Evolutionary conservation across 495 filamentous ascomycete genomes (phyloP), one percentile per base, ranked within the genome.

Genomic region (Pyronema omphalodes): DNA sequence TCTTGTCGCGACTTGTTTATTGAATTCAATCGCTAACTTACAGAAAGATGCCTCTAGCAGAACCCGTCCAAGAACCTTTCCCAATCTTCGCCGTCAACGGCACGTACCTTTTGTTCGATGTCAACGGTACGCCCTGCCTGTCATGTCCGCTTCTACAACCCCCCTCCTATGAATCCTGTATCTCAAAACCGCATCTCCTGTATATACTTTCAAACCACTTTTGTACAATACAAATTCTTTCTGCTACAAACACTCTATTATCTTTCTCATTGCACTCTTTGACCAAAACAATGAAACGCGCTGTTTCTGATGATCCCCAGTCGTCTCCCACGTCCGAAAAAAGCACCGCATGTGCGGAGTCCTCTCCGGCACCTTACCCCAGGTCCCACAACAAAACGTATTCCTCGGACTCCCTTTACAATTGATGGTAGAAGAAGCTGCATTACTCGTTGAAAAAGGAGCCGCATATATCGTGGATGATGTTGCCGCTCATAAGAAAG

Each of bases 381-480:
- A 94, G 68, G 77, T 82, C 41, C 87, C 89, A 6, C 86, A 89
- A 60, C 91, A 98, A 67, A 98, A 95, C 71, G 74, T 94, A 49
- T 95, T 96, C 66, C 74, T 88, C 54, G 86, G 91, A 15, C 67
- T 96, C 37, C 91, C 91, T 1, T 62, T 95, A 37, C 81, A 94
- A 70, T 71, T 98, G 40, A 86, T 89, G 75, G 80, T 84, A 0
- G 91, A 96, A 66, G 91, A 98, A 70, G 88, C 81, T 3, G 75
- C 78, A 53, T 64, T 94, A 53, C 75, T 98, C 35, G 80, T 93
- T 55, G 85, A 94, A 59, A 82, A 80, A 60, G 79, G 76, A 60
- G 75, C 61, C 44, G 62, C 55, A 12, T 65, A 65, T 52, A 40
- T 65, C 9, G 49, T 65, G 18, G 55, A 65, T 37, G 62, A 65